Evolutionary conservation across 371 early-diverging fungal genomes (phyloP).

Genomic region (Mucor saturninus): DNA sequence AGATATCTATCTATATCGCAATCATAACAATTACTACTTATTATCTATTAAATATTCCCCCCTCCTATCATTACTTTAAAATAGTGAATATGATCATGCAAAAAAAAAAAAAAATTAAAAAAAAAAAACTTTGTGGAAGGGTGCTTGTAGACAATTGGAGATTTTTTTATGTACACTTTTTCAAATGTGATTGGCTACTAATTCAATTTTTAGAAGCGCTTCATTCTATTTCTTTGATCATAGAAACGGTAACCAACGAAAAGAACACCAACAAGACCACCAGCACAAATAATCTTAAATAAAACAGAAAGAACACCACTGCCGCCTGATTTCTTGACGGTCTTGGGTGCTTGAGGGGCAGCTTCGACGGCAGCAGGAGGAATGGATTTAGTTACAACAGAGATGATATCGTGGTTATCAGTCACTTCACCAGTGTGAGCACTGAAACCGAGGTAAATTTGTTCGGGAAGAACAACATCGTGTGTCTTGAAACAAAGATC

Average conservation of each 20-base stretch:
- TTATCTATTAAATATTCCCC: no score
- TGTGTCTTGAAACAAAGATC: constrained; percentile 78
- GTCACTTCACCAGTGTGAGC: constrained; percentile 91
- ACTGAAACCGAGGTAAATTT: constrained; percentile 87
- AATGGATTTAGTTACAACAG: constrained; percentile 59
- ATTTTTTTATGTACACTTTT: constrained; percentile 22
- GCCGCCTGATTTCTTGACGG: constrained; percentile 20
- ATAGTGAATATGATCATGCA: no score
- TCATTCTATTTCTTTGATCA: constrained; percentile 65
- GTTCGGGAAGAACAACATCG: constrained; percentile 75
- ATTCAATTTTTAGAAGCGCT: constrained; percentile 56
- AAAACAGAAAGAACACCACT: constrained; percentile 55
- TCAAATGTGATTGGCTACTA: constrained; percentile 15
- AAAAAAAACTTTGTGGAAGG: no score
- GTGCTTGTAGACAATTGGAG: background rate
- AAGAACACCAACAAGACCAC: constrained; percentile 59
- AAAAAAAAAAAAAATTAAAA: no score
- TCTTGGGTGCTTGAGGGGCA: constrained; percentile 28
- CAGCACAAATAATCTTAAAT: constrained; percentile 61
- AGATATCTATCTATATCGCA: no score
- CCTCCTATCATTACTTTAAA: no score
- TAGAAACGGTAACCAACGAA: constrained; percentile 64
- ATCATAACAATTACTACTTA: no score
- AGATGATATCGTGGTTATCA: constrained; percentile 84
- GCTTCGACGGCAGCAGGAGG: constrained; percentile 41